Base-by-base conservation (phyloP, 1,284 basidiomycete genomes). In the Neolentinus lepideus region DNA sequence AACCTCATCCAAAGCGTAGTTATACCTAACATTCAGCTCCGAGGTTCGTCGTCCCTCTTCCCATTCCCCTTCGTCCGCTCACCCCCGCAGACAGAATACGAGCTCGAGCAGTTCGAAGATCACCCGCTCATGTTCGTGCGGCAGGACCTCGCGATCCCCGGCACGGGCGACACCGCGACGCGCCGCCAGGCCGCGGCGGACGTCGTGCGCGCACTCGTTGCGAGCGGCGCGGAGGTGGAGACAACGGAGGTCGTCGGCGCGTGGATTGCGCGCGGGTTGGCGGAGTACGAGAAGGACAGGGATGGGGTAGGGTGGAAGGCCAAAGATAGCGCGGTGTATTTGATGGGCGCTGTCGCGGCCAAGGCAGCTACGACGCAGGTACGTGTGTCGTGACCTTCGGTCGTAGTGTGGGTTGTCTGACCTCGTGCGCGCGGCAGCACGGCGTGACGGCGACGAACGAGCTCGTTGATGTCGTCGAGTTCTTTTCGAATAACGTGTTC, bases 91-190 rank as follows among this genome's bases (percentile, higher is more conserved):
- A 91, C 54, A n/a, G n/a, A n/a, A n/a, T 88, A 94, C 60, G 95
- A 98, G 60, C 82, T 95, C 58, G 96, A 99, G 66, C 88, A 95
- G 70, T 98, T 99, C 66, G 94, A 98, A 70, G 96, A 99, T 60
- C 94, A 98, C 63, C 96, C 96, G 0, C 82, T 96, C 51, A 96
- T 98, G 67, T 99, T 92, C 69, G 92, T 99, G 61, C 85, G 94
- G 19, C 78, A 92, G 27, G 95, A 98, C 67, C 75, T 99, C 27
- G 74, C 86, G 2, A 73, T 95, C 14, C 85, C 90, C 16, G 75
- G 80, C 21, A 64, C 71, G 12, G 71, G 71, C 31, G 68, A 88
- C 60, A 75, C 78, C 2, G 72, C 90, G 51, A 98, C 94, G 0
- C 83, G 95, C 25, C 77, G 97, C 43, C 92, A 96, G 62, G 91